A percentile compares a stretch with the other conserved stretches of the same genome.
phyloP scores from a whole-genome alignment of 768 basidiomycete species.

The Strobilomyces echinocephalus region DNA sequence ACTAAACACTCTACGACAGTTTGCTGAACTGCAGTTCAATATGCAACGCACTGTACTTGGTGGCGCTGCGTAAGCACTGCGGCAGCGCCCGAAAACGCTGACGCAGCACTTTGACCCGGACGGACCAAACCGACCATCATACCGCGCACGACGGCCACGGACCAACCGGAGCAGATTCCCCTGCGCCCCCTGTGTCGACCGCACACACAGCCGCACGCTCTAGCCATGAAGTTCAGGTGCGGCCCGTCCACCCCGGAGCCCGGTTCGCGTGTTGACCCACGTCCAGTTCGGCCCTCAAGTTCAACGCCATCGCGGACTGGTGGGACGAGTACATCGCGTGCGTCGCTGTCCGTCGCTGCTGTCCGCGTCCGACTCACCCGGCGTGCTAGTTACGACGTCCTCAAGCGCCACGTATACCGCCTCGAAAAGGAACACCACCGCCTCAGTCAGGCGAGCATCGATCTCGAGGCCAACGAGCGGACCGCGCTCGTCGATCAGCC shows the following conservation, averaged over 20 bases:
- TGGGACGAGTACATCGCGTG: conserved; percentile 89
- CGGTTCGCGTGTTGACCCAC: background rate
- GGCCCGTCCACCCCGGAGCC: background rate
- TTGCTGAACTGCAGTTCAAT: too few species aligned
- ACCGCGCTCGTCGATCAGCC: conserved; percentile 48
- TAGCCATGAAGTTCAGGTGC: conserved; percentile 37
- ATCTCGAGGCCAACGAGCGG: conserved; percentile 63
- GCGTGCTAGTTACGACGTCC: conserved; percentile 63
- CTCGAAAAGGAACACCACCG: conserved; percentile 72
- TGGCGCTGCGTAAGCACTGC: background rate
- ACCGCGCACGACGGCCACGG: conserved; percentile 2
- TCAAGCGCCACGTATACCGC: conserved; percentile 84
- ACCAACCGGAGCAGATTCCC: conserved; percentile 25
- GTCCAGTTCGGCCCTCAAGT: conserved; percentile 74
- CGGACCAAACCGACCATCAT: conserved; percentile 5
- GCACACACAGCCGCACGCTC: conserved; percentile 1
- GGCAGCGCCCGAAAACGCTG: conserved; percentile 1
- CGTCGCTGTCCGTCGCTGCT: conserved; percentile 27
- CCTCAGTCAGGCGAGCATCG: conserved; percentile 37
- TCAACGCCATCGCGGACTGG: conserved; percentile 90
- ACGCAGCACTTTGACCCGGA: background rate
- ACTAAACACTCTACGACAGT: too few species aligned
- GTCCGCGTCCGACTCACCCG: background rate
- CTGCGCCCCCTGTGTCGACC: conserved; percentile 11
- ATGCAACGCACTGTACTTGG: too few species aligned